These are phyloP conservation scores for Penicillium cosmopolitanum DNA, from an alignment of 495 filamentous ascomycete genomes.

Conservation along the genomic window DNA sequence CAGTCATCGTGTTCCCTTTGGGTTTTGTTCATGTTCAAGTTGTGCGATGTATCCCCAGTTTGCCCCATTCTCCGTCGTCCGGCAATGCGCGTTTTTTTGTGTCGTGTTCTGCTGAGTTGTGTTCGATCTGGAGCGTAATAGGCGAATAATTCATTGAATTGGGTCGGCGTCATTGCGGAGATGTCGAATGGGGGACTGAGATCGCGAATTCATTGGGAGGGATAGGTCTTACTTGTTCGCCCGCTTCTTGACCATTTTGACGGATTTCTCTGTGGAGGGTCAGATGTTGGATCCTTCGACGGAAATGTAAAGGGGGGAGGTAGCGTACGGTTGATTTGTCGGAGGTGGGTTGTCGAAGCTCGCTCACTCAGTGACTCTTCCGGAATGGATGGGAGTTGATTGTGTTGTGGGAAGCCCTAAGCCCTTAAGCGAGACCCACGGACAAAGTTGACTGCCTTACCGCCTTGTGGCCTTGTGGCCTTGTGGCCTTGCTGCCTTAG, in stretches of 20 bases:
- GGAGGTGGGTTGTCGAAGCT: conserved; percentile 52
- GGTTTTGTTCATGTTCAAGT: conserved; percentile 7
- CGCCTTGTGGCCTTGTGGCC: conserved; percentile 27
- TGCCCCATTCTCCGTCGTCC: conserved; percentile 26
- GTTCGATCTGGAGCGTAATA: not conserved
- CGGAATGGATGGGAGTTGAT: conserved; percentile 43
- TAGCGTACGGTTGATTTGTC: conserved; percentile 52
- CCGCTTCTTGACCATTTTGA: conserved; percentile 99
- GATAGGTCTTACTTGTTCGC: conserved; percentile 81
- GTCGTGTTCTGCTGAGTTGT: not conserved
- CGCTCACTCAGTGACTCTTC: conserved; percentile 41
- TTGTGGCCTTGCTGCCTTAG: conserved; percentile 7
- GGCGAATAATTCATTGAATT: conserved; percentile 13
- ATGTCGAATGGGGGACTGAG: conserved; percentile 32
- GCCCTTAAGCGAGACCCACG: conserved; percentile 48
- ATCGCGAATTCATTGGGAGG: conserved; percentile 20
- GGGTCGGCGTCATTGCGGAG: conserved; percentile 39
- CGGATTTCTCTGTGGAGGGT: conserved; percentile 56
- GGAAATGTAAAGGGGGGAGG: conserved; percentile 26
- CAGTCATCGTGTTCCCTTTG: conserved; percentile 22
- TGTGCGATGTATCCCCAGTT: conserved; percentile 19
- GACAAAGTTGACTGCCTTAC: not conserved
- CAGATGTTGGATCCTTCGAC: conserved; percentile 31
- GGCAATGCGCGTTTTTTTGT: conserved; percentile 23
- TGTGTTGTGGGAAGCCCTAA: conserved; percentile 54